These are phyloP conservation scores for Trichoderma cornu-damae DNA, from an alignment of 2,329 filamentous ascomycete species.

Conservation along the genomic window DNA sequence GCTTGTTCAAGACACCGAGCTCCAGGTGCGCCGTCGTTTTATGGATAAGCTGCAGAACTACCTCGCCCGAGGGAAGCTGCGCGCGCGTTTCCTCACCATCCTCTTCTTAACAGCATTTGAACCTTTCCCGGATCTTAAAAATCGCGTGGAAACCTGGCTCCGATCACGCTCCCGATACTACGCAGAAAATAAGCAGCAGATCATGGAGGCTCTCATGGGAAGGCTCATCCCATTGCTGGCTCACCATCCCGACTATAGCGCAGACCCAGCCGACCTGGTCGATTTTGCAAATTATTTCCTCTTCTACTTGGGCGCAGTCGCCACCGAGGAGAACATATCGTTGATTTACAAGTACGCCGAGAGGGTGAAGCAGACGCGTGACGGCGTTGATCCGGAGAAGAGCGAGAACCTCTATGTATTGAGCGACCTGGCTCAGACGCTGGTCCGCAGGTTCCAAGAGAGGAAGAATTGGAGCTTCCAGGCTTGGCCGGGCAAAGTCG, in stretches of 20 bases:
- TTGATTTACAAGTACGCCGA: conserved; percentile 90
- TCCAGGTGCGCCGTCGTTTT: conserved; percentile 72
- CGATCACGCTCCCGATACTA: conserved; percentile 71
- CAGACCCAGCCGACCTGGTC: conserved; percentile 60
- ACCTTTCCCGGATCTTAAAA: conserved; percentile 66
- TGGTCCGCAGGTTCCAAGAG: conserved; percentile 82
- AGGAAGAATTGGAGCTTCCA: conserved; percentile 81
- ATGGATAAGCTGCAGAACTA: conserved; percentile 87
- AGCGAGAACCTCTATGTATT: conserved; percentile 78
- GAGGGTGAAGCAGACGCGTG: conserved; percentile 82
- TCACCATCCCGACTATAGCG: conserved; percentile 85
- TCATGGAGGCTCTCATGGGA: conserved; percentile 76
- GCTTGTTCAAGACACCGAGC: conserved; percentile 71
- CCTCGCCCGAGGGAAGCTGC: conserved; percentile 65
- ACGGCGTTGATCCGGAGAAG: conserved; percentile 63
- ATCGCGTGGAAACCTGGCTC: conserved; percentile 80
- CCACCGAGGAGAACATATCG: conserved; percentile 79
- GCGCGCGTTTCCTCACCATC: conserved; percentile 77
- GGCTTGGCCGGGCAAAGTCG: conserved; percentile 74
- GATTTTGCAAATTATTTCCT: conserved; percentile 86
- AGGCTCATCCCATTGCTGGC: conserved; percentile 82
- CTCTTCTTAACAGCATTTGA: conserved; percentile 91
- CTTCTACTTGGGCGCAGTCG: conserved; percentile 79
- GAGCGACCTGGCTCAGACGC: conserved; percentile 77
- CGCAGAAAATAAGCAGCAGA: conserved; percentile 50